A percentile compares a stretch with the other conserved stretches of the same genome.
Conservation (phyloP, 352 stramenopile species). For the Elongisporangium senticosum region DNA sequence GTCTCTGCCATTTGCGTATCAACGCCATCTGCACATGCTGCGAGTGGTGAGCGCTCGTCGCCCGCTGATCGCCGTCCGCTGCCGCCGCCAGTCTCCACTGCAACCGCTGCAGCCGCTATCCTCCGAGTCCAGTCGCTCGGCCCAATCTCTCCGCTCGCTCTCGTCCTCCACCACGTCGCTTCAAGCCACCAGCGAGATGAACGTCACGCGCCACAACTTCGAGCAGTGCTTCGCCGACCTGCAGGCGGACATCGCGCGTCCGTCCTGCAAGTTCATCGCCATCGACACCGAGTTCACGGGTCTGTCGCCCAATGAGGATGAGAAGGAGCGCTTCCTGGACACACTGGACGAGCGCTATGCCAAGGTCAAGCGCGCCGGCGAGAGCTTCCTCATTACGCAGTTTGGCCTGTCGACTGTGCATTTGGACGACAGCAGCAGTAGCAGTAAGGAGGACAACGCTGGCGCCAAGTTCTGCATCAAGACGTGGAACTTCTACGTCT, state of each 20-base stretch:
- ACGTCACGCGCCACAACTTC: constrained; percentile 83
- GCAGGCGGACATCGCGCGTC: constrained; percentile 48
- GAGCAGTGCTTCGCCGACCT: constrained; percentile 45
- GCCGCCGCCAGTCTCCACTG: no score
- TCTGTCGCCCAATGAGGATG: constrained; percentile 55
- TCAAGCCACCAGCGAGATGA: constrained; percentile 37
- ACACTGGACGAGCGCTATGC: constrained; percentile 72
- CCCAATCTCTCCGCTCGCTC: constrained; percentile 4
- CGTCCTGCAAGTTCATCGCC: constrained; percentile 66
- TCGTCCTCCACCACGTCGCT: constrained; percentile 1
- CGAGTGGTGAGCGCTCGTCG: no score
- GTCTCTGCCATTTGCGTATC: no score
- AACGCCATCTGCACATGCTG: no score
- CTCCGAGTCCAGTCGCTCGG: constrained; percentile 11
- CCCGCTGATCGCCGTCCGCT: no score
- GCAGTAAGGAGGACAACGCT: constrained; percentile 15
- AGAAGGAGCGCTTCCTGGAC: constrained; percentile 65
- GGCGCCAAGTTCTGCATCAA: constrained; percentile 41
- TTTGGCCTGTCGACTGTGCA: constrained; percentile 77
- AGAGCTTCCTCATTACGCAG: constrained; percentile 81
- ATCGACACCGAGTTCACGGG: constrained; percentile 86
- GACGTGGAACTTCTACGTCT: constrained; percentile 88
- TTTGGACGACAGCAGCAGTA: constrained; percentile 19
- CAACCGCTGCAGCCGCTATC: no score
- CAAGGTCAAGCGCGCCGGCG: constrained; percentile 65